Base-by-base conservation (phyloP, 2,329 filamentous ascomycete species). In the Cladobotryum protrusum region DNA sequence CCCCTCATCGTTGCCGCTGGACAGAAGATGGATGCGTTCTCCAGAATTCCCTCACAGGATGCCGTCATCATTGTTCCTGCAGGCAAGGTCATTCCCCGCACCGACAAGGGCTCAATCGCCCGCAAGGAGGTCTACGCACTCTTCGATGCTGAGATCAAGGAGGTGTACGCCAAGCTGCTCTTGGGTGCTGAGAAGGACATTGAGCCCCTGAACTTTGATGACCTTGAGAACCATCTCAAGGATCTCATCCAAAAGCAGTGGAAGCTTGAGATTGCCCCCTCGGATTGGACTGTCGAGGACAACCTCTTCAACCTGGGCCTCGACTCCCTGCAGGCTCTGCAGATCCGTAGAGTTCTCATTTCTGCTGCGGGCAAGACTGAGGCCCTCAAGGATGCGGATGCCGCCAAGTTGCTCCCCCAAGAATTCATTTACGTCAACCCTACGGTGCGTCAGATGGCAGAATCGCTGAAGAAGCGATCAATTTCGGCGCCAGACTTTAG, bases 91-190 rank as follows among this genome's bases (percentile, higher is more conserved):
- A 52, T 61, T 33, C 59, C 59, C 9, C 53, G 58, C 36, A 57
- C 59, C 7, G 59, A 61, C 50, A 61, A 61, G 36, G 59, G 59
- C 7, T 57, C 57, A 4, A 54, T 60, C 29, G 48, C 54, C 3
- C 56, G 59, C n/a, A 57, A 52, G 44, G 58, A 60, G 32, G 50
- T 56, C 1, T 53, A 54, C 8, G 52, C 52, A 4, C 45, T 56
- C 7, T 59, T 61, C 41, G 49, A 47, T 4, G 43, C 53, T 17
- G 40, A 60, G 37, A 56, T 56, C 17, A 41, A 49, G 8, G 47
- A 47, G 4, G 56, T 55, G 5, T 57, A 57, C 33, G 47, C 52
- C 29, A 48, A 52, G 32, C 45, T 57, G 5, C 47, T 50, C 20
- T 34, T 45, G 9, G 54, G 45, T 35, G 46, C 45, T 2, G 52